phyloP scores from a whole-genome alignment of 106 monocot species.

The Posidonia australis region DNA sequence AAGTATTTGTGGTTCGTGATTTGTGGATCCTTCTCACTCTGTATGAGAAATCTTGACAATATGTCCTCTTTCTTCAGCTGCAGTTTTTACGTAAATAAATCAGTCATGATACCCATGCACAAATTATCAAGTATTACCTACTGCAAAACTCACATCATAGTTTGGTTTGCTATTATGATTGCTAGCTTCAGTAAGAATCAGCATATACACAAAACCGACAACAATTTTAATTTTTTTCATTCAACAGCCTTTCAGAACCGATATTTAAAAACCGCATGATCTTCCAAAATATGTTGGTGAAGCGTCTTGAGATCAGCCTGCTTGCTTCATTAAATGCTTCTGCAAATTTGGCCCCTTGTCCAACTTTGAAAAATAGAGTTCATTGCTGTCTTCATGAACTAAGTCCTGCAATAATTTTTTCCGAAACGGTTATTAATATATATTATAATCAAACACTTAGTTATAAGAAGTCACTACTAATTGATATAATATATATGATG shows the following conservation, averaged over 20 bases:
- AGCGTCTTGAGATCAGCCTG: neutral
- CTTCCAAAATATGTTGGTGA: neutral
- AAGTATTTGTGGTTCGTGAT: slow-evolving; percentile 12
- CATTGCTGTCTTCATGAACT: slow-evolving; percentile 13
- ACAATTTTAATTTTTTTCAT: neutral
- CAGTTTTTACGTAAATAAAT: neutral
- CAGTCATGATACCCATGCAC: neutral
- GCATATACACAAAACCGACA: slow-evolving; percentile 7
- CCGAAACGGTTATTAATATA: too few species aligned
- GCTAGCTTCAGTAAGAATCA: slow-evolving; percentile 2
- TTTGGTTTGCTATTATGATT: neutral
- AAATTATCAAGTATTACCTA: neutral
- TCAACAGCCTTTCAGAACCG: too few species aligned
- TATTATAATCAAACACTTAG: too few species aligned
- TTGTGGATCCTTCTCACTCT: slow-evolving; percentile 12
- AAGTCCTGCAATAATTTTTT: slow-evolving; percentile 8
- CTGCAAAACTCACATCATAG: neutral
- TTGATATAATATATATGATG: too few species aligned
- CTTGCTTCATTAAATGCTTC: slow-evolving; percentile 8
- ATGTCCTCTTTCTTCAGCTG: slow-evolving; percentile 16
- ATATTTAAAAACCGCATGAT: too few species aligned
- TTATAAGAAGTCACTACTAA: too few species aligned
- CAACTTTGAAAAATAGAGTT: slow-evolving; percentile 4
- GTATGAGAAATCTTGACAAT: slow-evolving; percentile 11
- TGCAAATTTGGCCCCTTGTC: neutral